Evolutionary conservation across 2,329 filamentous ascomycete species (phyloP), one percentile per base, ranked within the genome.

Genomic region (Decorospora gaudefroyi): DNA sequence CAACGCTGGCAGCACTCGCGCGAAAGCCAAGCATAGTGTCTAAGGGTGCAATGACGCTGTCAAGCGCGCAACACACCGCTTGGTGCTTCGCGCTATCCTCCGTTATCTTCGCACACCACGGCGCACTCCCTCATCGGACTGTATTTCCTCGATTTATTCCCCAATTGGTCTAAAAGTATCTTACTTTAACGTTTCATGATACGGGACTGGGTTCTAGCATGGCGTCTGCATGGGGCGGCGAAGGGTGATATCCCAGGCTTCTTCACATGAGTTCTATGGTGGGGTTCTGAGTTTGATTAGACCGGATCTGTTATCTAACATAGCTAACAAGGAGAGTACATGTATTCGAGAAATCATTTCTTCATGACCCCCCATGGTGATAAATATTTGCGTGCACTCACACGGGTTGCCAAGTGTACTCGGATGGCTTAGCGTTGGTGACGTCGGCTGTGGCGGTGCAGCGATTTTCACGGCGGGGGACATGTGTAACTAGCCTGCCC

Each of bases 21-120:
- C 93, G 44, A 97, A 95, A 81, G 88, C 93, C 63, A 99, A 96
- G 80, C 89, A 90, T 73, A 79, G 81, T 36, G 90, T 90, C 65
- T 96, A 86, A 64, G 35, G 27, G 6, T n/a, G 23, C 26, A 17
- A 16, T 22, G 19, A 25, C 40, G 32, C 23, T n/a, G 23, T 11
- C 34, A 29, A 32, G 33, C 27, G 42, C 23, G 22, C 46, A 27
- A 25, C 42, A 41, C 34, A 23, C 28, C 35, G 25, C 15, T 42
- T 27, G 23, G 15, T 33, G 22, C 30, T 39, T 37, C n/a, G 41
- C 38, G 33, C 29, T 39, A 21, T 38, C 42, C 30, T 30, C 28
- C 36, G 26, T 39, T 27, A 38, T 46, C 45, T 25, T 37, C 28
- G 34, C 43, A 42, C 34, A 46, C 31, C 29, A 39, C 29, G 37